A percentile compares a stretch with the other conserved stretches of the same genome.
phyloP scores from a whole-genome alignment of 2,329 filamentous ascomycete species.

The Clonostachys sp. region DNA sequence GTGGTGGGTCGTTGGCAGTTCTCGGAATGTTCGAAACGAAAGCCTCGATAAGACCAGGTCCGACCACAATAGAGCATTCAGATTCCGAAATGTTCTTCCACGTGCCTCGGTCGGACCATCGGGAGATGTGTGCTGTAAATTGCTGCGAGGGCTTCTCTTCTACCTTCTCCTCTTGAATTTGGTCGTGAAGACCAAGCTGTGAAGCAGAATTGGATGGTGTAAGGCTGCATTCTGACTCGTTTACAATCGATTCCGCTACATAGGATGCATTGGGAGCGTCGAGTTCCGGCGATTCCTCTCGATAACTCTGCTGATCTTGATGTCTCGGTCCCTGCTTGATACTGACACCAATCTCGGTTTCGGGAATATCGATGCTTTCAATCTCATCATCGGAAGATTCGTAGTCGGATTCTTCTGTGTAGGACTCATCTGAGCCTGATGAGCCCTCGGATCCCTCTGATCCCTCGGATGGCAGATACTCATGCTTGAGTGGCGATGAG shows the following conservation, averaged over 20 bases:
- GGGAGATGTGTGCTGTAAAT: constrained; percentile 52
- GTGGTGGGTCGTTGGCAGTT: constrained; percentile 25
- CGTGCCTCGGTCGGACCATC: constrained; percentile 56
- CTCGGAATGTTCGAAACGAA: constrained; percentile 31
- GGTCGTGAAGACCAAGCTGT: constrained; percentile 58
- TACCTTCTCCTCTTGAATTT: constrained; percentile 12
- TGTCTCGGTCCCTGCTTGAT: constrained; percentile 26
- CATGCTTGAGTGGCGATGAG: constrained; percentile 93
- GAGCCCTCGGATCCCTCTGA: constrained; percentile 57
- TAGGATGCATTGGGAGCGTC: constrained; percentile 1
- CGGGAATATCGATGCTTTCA: constrained; percentile 55
- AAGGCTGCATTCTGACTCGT: constrained; percentile 55
- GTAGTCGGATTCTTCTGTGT: constrained; percentile 43
- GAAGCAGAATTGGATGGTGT: constrained; percentile 80
- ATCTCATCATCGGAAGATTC: constrained; percentile 50
- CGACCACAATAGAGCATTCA: constrained; percentile 50
- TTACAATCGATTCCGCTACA: constrained; percentile 32
- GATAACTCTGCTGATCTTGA: neutral
- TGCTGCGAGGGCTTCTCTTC: constrained; percentile 33
- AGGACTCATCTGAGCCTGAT: constrained; percentile 45
- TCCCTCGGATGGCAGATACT: constrained; percentile 81
- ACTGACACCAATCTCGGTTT: constrained; percentile 54
- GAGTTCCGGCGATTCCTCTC: neutral
- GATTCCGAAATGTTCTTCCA: constrained; percentile 56
- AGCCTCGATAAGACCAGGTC: constrained; percentile 55